These are phyloP conservation scores for Nicotiana paniculata DNA, from an alignment of 257 asterid species.

Conservation along the genomic window DNA sequence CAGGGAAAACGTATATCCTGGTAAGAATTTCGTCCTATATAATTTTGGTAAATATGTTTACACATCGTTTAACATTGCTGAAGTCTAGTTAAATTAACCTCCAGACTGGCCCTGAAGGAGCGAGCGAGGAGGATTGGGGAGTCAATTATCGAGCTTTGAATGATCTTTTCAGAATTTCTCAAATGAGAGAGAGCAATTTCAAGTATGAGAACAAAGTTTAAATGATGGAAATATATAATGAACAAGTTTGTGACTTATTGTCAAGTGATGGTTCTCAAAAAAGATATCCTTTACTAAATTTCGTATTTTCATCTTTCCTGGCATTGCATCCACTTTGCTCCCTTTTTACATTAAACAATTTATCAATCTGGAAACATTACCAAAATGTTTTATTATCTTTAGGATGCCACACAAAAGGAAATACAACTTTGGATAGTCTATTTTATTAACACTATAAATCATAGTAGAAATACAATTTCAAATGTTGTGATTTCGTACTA, in stretches of 20 bases:
- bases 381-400: neutral
- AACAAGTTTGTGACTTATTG: constrained; percentile 94
- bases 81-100: constrained; percentile 10
- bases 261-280: constrained; percentile 55
- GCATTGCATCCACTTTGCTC: neutral
- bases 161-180: constrained; percentile 68
- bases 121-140: constrained; percentile 84
- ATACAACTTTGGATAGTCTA: too few relatives aligned
- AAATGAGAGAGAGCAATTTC: constrained; percentile 41
- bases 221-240: constrained; percentile 94
- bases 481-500: too few relatives aligned
- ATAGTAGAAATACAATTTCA: too few relatives aligned
- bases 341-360: neutral
- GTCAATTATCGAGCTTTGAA: constrained; percentile 90
- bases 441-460: too few relatives aligned
- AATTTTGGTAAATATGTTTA: neutral
- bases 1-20: constrained; percentile 95
- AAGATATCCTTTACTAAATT: constrained; percentile 61
- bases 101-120: constrained; percentile 89
- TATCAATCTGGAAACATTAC: neutral
- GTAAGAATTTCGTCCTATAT: constrained; percentile 26
- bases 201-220: constrained; percentile 77
- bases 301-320: neutral
- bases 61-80: constrained; percentile 8
- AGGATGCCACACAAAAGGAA: too few relatives aligned